Percentiles rank a stretch among this genome's conserved stretches.
Conservation (phyloP, 345 rosid genomes). For the Lumnitzera littorea region DNA sequence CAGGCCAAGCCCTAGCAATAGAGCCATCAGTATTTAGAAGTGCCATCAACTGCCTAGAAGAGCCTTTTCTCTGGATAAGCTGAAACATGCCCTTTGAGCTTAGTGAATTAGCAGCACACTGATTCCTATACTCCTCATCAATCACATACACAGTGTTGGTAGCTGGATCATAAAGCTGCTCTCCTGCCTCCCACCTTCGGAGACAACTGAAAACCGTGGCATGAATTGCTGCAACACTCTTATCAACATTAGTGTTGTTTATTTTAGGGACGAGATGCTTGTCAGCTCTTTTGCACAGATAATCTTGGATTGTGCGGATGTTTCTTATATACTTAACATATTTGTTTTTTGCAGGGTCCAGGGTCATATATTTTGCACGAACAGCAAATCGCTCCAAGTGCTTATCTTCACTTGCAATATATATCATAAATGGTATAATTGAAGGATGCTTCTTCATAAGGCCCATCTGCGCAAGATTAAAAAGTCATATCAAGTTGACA, state of each 20-base stretch:
- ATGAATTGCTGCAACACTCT: conserved; percentile 95
- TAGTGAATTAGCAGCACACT: conserved; percentile 83
- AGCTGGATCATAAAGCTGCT: conserved; percentile 68
- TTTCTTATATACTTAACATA: conserved; percentile 91
- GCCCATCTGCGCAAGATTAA: conserved; percentile 67
- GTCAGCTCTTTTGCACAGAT: conserved; percentile 88
- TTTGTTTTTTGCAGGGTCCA: conserved; percentile 94
- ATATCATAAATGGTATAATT: conserved; percentile 92
- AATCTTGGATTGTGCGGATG: conserved; percentile 94
- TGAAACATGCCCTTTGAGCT: conserved; percentile 98
- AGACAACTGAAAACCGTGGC: conserved; percentile 94
- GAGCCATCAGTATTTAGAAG: conserved; percentile 92
- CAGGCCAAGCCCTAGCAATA: conserved; percentile 95
- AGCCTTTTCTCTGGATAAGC: conserved; percentile 88
- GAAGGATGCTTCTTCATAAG: conserved; percentile 99
- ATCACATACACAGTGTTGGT: conserved; percentile 73
- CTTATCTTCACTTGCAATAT: conserved; percentile 90
- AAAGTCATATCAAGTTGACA: conserved; percentile 4
- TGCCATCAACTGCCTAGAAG: conserved; percentile 97
- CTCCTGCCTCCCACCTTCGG: conserved; percentile 86
- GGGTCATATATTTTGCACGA: conserved; percentile 98
- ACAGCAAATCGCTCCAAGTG: conserved; percentile 98
- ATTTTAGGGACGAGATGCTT: conserved; percentile 96
- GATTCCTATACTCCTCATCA: conserved; percentile 91
- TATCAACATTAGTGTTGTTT: conserved; percentile 95